Conservation (phyloP, 2,329 filamentous ascomycete species). For the Colletotrichum sp. region DNA sequence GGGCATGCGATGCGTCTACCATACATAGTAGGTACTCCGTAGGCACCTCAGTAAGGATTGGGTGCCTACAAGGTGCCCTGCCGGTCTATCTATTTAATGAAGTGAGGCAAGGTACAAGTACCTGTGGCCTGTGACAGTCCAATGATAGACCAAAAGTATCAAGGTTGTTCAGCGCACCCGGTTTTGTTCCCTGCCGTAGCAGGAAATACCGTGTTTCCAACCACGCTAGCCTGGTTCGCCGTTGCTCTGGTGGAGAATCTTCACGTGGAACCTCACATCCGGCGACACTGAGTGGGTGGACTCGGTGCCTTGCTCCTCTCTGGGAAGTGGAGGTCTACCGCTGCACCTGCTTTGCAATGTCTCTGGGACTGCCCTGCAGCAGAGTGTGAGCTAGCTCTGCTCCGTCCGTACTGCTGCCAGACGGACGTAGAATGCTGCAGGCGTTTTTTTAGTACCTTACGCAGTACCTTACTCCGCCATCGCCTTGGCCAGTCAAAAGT, state of each 20-base stretch:
- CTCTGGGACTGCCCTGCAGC: conserved; percentile 7
- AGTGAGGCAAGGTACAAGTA: neutral
- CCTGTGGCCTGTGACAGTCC: neutral
- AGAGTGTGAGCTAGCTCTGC: neutral
- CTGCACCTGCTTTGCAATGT: neutral
- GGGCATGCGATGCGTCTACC: neutral
- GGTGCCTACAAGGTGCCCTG: neutral
- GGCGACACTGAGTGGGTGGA: neutral
- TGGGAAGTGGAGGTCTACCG: neutral
- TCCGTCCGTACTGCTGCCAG: neutral
- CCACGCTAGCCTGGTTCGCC: conserved; percentile 9
- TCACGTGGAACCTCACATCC: conserved; percentile 10
- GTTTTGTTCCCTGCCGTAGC: neutral
- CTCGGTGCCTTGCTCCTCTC: neutral
- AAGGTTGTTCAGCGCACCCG: neutral
- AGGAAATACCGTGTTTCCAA: neutral
- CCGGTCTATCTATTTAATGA: neutral
- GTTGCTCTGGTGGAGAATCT: conserved; percentile 8
- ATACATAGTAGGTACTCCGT: no score
- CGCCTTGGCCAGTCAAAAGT: neutral
- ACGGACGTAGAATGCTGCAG: conserved; percentile 1
- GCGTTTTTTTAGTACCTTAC: neutral
- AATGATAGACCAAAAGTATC: neutral
- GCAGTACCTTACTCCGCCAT: neutral
- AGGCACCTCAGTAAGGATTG: neutral